Conservation (phyloP, 768 basidiomycete species). For the Kwoniella botswanensis region DNA sequence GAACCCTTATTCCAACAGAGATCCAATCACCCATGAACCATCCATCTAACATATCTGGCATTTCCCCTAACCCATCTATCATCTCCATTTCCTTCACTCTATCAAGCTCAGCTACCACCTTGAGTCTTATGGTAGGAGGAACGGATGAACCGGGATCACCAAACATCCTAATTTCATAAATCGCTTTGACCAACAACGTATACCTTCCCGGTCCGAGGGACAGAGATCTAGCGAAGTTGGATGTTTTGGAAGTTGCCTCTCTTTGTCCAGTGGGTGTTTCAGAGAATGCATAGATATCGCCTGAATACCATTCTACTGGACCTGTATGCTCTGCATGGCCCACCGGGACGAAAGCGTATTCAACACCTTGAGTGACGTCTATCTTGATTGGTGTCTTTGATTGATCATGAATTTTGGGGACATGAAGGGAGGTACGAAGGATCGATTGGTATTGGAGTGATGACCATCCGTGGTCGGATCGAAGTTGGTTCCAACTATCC, state of each 20-base stretch:
- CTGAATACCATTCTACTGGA: slow-evolving; percentile 72
- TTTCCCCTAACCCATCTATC: slow-evolving; percentile 65
- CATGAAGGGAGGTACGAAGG: slow-evolving; percentile 68
- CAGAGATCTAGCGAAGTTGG: slow-evolving; percentile 64
- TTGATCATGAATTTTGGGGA: slow-evolving; percentile 62
- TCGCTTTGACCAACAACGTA: slow-evolving; percentile 74
- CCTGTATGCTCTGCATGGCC: slow-evolving; percentile 30
- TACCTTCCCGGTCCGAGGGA: slow-evolving; percentile 63
- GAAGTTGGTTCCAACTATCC: slow-evolving; percentile 72
- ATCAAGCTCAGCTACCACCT: slow-evolving; percentile 63
- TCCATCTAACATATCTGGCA: slow-evolving; percentile 75
- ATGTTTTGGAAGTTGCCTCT: slow-evolving; percentile 61
- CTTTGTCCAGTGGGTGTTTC: slow-evolving; percentile 19
- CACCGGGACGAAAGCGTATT: slow-evolving; percentile 70
- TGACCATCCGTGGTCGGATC: slow-evolving; percentile 83
- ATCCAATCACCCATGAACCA: slow-evolving; percentile 71
- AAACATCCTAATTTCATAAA: slow-evolving; percentile 89
- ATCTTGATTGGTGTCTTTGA: slow-evolving; percentile 64
- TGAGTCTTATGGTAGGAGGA: slow-evolving; percentile 67
- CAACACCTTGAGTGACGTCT: slow-evolving; percentile 73
- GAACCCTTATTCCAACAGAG: slow-evolving; percentile 63
- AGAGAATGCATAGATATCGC: slow-evolving; percentile 80
- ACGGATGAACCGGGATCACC: slow-evolving; percentile 67
- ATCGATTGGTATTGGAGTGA: slow-evolving; percentile 79
- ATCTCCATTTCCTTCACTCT: slow-evolving; percentile 18